phyloP scores from a whole-genome alignment of 257 asterid species.

The Solanum sitiens region DNA sequence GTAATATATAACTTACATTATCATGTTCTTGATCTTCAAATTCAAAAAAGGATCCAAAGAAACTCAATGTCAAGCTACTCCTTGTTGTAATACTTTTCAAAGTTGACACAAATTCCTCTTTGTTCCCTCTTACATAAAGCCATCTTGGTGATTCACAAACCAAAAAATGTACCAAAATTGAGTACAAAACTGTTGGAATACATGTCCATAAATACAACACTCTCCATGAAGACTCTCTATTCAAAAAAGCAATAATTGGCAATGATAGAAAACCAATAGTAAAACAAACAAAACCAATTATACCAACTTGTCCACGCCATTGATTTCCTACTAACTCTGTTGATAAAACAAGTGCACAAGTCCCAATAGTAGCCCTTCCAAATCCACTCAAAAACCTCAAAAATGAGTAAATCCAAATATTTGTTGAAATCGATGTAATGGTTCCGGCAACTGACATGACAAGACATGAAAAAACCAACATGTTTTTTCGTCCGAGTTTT shows the following conservation, averaged over 20 bases:
- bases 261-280: conserved; percentile 56
- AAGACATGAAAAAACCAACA: conserved; percentile 25
- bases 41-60: conserved; percentile 22
- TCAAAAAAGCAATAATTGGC: conserved; percentile 32
- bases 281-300: conserved; percentile 40
- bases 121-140: conserved; percentile 52
- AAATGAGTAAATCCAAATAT: conserved; percentile 31
- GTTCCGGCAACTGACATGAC: conserved; percentile 44
- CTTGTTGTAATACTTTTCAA: conserved; percentile 29
- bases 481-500: conserved; percentile 46
- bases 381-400: conserved; percentile 45
- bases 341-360: conserved; percentile 47
- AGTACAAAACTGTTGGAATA: conserved; percentile 31
- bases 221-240: conserved; percentile 51
- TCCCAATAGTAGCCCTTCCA: conserved; percentile 44
- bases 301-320: conserved; percentile 51
- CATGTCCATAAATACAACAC: conserved; percentile 46
- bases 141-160: conserved; percentile 70
- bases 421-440: conserved; percentile 32
- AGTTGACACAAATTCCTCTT: conserved; percentile 34
- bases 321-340: conserved; percentile 60
- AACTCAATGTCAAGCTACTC: conserved; percentile 33
- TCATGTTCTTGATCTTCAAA: background rate
- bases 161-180: conserved; percentile 9
- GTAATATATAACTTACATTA: background rate